Evolutionary conservation across 2,329 filamentous ascomycete species (phyloP), one percentile per base, ranked within the genome.

Genomic region (Lachnellula occidentalis): DNA sequence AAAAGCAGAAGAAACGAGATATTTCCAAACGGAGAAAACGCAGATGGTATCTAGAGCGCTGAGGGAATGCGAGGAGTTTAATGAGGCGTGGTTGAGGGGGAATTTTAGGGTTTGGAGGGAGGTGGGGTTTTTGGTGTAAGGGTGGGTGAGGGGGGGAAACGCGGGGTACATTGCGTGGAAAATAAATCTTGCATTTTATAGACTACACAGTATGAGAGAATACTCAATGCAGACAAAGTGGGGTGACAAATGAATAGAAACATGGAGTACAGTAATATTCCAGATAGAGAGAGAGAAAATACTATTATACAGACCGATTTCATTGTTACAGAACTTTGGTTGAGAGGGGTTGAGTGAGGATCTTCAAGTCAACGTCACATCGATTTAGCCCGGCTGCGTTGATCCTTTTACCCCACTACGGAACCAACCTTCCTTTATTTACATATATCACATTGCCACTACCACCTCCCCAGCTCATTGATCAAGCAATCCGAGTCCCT

Each of bases 1-100:
- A 8, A 48, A 39, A 17, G 45, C 47, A 14, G 46, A 52, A 41
- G 43, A 53, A 19, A 45, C 34, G 34, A 62, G 58, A 39, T 3
- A 58, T 0, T 66, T 65, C 47, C 60, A 64, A 34, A 65, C 63
- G 19, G 43, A 21, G 27, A 64, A 63, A 48, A 64, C 60, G 11
- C 34, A 37, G 45, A 17, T 11, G 5, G 34, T 62, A 11, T 60
- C 58, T 50, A 5, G n/a, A 1, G 45, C 50, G 3, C 48, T 67
- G 55, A 62, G 55, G 39, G 54, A 49, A 1, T 64, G 58, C 53
- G 51, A 50, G 21, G 39, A 45, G 14, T 57, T 67, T 24, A 51
- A 55, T 46, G 31, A 34, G 31, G 56, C 55, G 31, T 65, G 62
- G 63, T 46, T 65, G 9, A 41, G 51, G 34, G 45, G 49, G 7